Base-by-base conservation (phyloP, 2,329 filamentous ascomycete genomes). In the Tolypocladium amazonense region DNA sequence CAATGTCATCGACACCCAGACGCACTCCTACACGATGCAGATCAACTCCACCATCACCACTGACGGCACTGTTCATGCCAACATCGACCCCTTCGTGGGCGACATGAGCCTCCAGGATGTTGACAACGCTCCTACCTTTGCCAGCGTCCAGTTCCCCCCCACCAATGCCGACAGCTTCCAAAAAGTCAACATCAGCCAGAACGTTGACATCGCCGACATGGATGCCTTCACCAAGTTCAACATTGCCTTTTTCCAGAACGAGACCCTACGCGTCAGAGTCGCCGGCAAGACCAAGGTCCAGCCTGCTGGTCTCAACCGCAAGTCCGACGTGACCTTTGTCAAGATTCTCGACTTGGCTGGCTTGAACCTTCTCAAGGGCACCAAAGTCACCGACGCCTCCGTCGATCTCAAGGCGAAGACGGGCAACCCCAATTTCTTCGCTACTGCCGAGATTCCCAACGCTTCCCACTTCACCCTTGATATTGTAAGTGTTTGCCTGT, bases 391-490 rank as follows among this genome's bases (percentile, higher is more conserved):
- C 58, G 73, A 82, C 47, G 77, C 81, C 62, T 72, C 73, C 50
- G 78, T 87, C 63, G 70, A 76, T 39, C 65, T 78, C 25, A 65
- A 69, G 35, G 60, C 67, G 18, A 68, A 76, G 58, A 62, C 68
- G 12, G 74, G 79, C 58, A 79, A 76, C 27, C 77, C 80, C 68
- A 89, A 88, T 74, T 86, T 89, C 73, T 73, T 79, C 57, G 86
- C 80, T 65, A 80, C 75, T 18, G 79, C 81, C 60, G 75, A 76
- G 60, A 85, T 89, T 57, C 85, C 84, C 64, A 90, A 89, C 70
- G 79, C 77, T 8, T 87, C 86, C 1, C 72, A 82, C 57, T 78
- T 87, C 68, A 83, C 79, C n/a, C 77, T 89, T 58, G 80, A 87
- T 39, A 81, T 89, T 66, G 83, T 85, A 74, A 73, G 80, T 75